Conservation (phyloP, 2,329 filamentous ascomycete genomes). For the Chrysosporium queenslandicum region DNA sequence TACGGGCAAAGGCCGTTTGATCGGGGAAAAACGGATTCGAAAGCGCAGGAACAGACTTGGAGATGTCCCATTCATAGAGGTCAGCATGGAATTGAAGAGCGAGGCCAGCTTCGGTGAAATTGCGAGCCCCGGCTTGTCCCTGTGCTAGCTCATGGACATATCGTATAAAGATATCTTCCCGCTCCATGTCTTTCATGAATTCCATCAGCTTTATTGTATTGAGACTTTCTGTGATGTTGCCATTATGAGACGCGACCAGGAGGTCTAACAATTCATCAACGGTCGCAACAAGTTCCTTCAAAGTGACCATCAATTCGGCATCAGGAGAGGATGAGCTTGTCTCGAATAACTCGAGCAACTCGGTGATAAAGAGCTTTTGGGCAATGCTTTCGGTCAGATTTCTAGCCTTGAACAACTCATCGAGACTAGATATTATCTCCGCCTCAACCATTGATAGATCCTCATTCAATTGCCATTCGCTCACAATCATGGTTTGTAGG, state of each 20-base stretch:
- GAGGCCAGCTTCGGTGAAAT: constrained; percentile 78
- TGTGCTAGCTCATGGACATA: constrained; percentile 87
- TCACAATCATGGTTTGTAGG: constrained; percentile 94
- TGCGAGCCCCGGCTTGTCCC: constrained; percentile 63
- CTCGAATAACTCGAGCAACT: constrained; percentile 72
- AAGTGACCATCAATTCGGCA: constrained; percentile 53
- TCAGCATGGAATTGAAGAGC: constrained; percentile 85
- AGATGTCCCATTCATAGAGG: constrained; percentile 81
- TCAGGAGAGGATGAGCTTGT: constrained; percentile 51
- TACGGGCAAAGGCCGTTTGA: constrained; percentile 83
- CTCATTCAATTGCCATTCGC: constrained; percentile 92
- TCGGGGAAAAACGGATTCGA: constrained; percentile 66
- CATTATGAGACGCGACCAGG: constrained; percentile 76
- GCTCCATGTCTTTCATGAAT: constrained; percentile 91
- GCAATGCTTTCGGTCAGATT: constrained; percentile 77
- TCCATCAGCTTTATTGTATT: constrained; percentile 89
- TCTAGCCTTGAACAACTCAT: constrained; percentile 81
- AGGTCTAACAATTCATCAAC: constrained; percentile 87
- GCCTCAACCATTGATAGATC: constrained; percentile 86
- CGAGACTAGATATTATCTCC: constrained; percentile 90
- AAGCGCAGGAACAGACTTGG: constrained; percentile 54
- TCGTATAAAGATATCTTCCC: constrained; percentile 90
- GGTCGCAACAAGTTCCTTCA: constrained; percentile 70
- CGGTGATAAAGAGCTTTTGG: constrained; percentile 84
- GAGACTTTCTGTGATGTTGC: constrained; percentile 65